Evolutionary conservation across 176 grass and related monocot species (phyloP), one percentile per base, ranked within the genome.

Genomic region (Musa schizocarpa): DNA sequence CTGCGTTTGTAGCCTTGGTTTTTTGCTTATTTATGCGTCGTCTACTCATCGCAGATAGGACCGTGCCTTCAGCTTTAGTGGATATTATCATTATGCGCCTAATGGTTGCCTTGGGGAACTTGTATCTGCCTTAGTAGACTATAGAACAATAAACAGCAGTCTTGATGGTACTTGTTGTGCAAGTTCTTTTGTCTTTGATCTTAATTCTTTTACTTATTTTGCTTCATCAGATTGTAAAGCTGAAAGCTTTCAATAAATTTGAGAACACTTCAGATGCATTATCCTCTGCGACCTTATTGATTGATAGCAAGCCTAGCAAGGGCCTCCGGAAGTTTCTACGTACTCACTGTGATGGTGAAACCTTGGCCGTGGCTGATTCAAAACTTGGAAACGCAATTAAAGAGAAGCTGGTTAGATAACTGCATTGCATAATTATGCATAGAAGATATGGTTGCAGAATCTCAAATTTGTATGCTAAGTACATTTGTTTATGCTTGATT

Each of bases 211-310:
- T 14, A 25, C 50, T 63, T 21, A 12, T 2, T 79, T 16, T 71
- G 3, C 19, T 83, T 20, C 53, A 79, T 82, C 64, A 99, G 96
- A 91, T 99, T 61, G 96, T 99, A 24, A 88, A 99, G 81, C 83
- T 99, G n/a, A 85, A 99, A 92, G 88, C 91, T 76, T 99, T 99
- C 69, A 92, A 74, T 78, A 99, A 99, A 78, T 99, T 99, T 49
- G 88, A 99, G 83, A 99, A 95, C 52, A 95, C 91, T 5, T 91
- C 91, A 5, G 96, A 99, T 53, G 91, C 96, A 68, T 83, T 99
- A 69, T 86, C 88, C 13, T 83, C 90, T 0, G 83, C 87, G 1
- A 97, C 93, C 50, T 69, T 92, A 54, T 63, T 97, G 27, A 92
- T 97, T 74, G 93, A 97, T 78, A 89, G 90, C 77, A 97, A 97